phyloP scores from a whole-genome alignment of 257 asterid species.

The Rauvolfia tetraphylla region DNA sequence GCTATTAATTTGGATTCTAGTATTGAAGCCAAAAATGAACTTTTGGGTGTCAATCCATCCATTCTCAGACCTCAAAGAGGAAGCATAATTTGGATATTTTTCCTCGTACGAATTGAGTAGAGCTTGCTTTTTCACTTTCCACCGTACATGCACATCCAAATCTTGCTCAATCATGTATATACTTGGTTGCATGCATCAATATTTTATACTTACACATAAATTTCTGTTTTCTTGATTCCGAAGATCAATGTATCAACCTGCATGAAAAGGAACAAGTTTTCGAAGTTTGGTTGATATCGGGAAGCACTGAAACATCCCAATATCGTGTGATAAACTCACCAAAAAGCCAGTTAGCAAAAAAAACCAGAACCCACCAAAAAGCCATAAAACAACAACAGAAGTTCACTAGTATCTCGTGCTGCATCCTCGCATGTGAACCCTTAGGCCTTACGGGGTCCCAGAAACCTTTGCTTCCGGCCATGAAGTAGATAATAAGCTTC shows the following conservation, averaged over 20 bases:
- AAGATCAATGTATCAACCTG: background rate
- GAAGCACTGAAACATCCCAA: background rate
- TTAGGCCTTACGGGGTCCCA: conserved; percentile 7
- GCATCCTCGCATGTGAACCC: conserved; percentile 39
- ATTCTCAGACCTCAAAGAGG: background rate
- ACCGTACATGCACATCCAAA: no score
- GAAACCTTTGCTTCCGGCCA: conserved; percentile 20
- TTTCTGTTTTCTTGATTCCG: background rate
- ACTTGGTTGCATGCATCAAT: background rate
- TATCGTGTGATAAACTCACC: conserved; percentile 16
- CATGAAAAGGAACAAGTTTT: background rate
- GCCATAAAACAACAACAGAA: conserved; percentile 16
- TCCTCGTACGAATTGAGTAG: background rate
- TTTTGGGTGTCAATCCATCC: no score
- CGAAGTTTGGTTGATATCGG: background rate
- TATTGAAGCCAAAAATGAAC: no score
- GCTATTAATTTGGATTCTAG: no score
- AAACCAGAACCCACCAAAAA: no score
- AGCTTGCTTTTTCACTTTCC: no score
- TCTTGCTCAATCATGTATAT: no score
- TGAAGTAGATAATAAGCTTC: background rate
- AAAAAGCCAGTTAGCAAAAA: background rate
- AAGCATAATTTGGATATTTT: no score
- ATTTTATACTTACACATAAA: no score
- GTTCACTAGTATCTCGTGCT: conserved; percentile 45